Base-by-base conservation (phyloP, 2,329 filamentous ascomycete species). In the Paracorniculantispora psalliotae region DNA sequence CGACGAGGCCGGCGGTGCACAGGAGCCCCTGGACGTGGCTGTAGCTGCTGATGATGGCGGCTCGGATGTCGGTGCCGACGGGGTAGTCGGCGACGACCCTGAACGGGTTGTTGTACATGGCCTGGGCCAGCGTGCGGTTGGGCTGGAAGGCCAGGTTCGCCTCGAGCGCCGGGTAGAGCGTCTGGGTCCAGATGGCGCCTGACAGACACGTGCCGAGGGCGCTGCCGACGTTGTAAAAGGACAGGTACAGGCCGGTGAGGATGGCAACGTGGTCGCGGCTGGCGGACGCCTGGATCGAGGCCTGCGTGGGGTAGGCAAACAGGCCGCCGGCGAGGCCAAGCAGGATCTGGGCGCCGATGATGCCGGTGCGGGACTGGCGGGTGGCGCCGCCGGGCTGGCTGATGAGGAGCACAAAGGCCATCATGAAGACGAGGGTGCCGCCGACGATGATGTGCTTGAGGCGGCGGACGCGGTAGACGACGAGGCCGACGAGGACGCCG, bases 391-490 rank as follows among this genome's bases (percentile, higher is more conserved):
- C 82, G 1, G 81, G 79, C 64, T 76, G 84, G 37, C 75, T 67
- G 59, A 85, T 84, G 5, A 86, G 72, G 5, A 86, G 70, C 2
- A 78, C 80, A 63, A 84, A 84, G 0, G 82, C 81, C 4, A 79
- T 74, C 66, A 81, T 77, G 67, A 84, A 86, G 0, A 85, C 69
- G 4, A 75, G 67, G 0, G 82, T 84, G 12, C 83, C 84, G 1
- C 73, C 72, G 7, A 86, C 73, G 52, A 86, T 85, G 66, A 86
- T 83, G 21, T 72, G 74, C 64, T 86, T 86, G 51, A 86, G 76
- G 9, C 78, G 76, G 9, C 81, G 77, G 2, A 82, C 71, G 26
- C 72, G 76, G 66, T 77, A 76, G 10, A 86, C 77, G 23, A 85
- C 69, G 1, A 82, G 62, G 0, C 82, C 82, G 4, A 81, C 69